Percentiles rank a stretch among this genome's conserved stretches.
Evolutionary conservation across 495 filamentous ascomycete genomes (phyloP).

Genomic region (Penicillium canariense): DNA sequence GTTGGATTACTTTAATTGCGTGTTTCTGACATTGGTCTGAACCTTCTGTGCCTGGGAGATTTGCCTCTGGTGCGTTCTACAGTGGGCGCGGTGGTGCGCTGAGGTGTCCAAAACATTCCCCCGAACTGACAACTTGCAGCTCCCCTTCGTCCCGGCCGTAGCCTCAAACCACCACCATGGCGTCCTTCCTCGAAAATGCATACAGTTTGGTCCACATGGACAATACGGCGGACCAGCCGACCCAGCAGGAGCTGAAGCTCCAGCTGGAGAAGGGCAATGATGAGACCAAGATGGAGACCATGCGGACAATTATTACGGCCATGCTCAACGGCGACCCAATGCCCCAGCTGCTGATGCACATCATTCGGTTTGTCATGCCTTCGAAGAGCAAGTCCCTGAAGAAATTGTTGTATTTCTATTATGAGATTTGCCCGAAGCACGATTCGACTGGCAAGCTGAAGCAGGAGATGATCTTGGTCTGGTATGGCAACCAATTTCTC

Average conservation of each 20-base stretch:
- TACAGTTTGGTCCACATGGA: constrained; percentile 96
- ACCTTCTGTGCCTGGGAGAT: constrained; percentile 29
- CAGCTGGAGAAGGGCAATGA: constrained; percentile 97
- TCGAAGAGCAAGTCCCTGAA: constrained; percentile 95
- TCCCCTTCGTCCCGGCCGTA: constrained; percentile 30
- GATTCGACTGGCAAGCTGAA: constrained; percentile 90
- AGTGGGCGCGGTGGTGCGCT: constrained; percentile 15
- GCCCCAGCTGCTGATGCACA: constrained; percentile 95
- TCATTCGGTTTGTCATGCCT: constrained; percentile 99
- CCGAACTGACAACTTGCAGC: constrained; percentile 42
- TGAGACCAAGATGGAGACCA: constrained; percentile 95
- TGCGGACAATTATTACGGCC: constrained; percentile 94
- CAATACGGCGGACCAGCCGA: constrained; percentile 88
- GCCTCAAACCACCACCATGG: constrained; percentile 62
- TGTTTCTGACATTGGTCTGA: constrained; percentile 20
- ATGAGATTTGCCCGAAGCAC: constrained; percentile 96
- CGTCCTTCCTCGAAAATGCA: constrained; percentile 86
- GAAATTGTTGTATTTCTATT: constrained; percentile 98
- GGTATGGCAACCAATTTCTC: constrained; percentile 52
- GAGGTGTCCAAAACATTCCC: constrained; percentile 38
- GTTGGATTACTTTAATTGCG: constrained; percentile 38
- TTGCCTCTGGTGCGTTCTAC: constrained; percentile 22
- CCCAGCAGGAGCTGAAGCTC: constrained; percentile 82
- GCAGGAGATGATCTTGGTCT: constrained; percentile 99
- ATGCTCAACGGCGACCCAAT: constrained; percentile 99